These are phyloP conservation scores for Mortierella sp. DNA, from an alignment of 371 early-diverging fungal genomes.

Conservation along the genomic window DNA sequence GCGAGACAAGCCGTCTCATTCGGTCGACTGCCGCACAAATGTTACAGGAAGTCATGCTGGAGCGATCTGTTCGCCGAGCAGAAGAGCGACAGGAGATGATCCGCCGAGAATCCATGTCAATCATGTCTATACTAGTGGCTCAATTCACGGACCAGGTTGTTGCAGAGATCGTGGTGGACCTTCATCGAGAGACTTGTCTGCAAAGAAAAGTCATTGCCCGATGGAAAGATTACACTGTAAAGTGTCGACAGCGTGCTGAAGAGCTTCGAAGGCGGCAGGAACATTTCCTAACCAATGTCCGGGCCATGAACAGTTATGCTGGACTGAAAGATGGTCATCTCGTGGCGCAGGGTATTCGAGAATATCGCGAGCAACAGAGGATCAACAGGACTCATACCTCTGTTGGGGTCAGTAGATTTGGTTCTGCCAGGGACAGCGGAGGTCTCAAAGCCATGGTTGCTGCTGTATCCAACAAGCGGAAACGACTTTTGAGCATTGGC, in stretches of 20 bases:
- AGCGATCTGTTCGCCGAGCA: constrained; percentile 31
- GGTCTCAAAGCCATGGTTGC: constrained; percentile 30
- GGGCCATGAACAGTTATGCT: constrained; percentile 42
- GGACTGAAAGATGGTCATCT: constrained; percentile 22
- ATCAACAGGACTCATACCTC: neutral
- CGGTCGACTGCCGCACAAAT: constrained; percentile 32
- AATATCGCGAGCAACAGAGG: constrained; percentile 17
- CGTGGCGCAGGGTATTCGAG: constrained; percentile 15
- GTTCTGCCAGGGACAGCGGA: neutral
- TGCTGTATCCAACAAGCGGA: constrained; percentile 27
- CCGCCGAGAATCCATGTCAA: constrained; percentile 6
- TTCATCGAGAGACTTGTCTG: constrained; percentile 22
- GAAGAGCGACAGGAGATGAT: constrained; percentile 16
- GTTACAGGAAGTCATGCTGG: constrained; percentile 17
- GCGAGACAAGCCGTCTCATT: constrained; percentile 15
- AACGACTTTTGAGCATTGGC: constrained; percentile 31
- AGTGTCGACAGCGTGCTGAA: constrained; percentile 22
- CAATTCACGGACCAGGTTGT: constrained; percentile 6
- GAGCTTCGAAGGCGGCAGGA: constrained; percentile 37
- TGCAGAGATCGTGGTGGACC: constrained; percentile 15
- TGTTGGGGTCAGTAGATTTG: neutral
- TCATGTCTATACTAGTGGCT: constrained; percentile 9
- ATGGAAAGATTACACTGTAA: constrained; percentile 24
- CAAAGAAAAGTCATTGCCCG: constrained; percentile 14
- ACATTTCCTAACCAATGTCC: constrained; percentile 33